Conservation (phyloP, 2,329 filamentous ascomycete species). For the Iodosphaeria phyllophila region DNA sequence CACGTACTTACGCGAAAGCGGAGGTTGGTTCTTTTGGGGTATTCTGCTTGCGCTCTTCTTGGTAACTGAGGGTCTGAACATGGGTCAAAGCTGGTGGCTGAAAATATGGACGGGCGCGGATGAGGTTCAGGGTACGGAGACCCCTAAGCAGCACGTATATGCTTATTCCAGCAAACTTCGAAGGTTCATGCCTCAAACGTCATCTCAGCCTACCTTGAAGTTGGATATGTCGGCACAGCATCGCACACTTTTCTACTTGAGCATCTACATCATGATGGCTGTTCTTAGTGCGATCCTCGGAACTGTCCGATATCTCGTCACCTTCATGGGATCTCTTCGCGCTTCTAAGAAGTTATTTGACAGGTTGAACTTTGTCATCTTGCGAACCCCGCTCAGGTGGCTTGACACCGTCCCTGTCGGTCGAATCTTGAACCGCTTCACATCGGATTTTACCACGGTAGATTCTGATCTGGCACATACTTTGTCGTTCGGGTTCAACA, state of each 20-base stretch:
- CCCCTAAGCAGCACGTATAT: constrained; percentile 15
- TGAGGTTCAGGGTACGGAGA: constrained; percentile 12
- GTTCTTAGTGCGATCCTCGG: constrained; percentile 36
- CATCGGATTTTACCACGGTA: constrained; percentile 56
- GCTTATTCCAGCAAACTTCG: constrained; percentile 27
- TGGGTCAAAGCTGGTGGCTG: constrained; percentile 47
- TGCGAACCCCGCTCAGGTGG: constrained; percentile 60
- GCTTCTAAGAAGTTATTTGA: constrained; percentile 53
- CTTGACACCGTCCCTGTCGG: constrained; percentile 65
- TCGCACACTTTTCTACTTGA: constrained; percentile 40
- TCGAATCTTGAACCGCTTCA: constrained; percentile 61
- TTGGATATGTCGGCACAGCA: no score
- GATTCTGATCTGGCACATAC: constrained; percentile 49
- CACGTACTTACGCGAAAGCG: constrained; percentile 47
- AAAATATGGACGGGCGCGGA: constrained; percentile 38
- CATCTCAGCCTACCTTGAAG: constrained; percentile 24
- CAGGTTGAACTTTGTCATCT: constrained; percentile 43
- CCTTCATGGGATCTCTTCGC: constrained; percentile 45
- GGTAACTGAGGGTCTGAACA: constrained; percentile 30
- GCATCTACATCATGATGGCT: constrained; percentile 46
- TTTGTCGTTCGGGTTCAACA: constrained; percentile 38
- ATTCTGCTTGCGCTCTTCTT: constrained; percentile 33
- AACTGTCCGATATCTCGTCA: constrained; percentile 41
- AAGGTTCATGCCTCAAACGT: no score
- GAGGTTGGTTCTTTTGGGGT: constrained; percentile 41